Conservation (phyloP, 2,329 filamentous ascomycete genomes). For the Parasarocladium wereldwijsianum region DNA sequence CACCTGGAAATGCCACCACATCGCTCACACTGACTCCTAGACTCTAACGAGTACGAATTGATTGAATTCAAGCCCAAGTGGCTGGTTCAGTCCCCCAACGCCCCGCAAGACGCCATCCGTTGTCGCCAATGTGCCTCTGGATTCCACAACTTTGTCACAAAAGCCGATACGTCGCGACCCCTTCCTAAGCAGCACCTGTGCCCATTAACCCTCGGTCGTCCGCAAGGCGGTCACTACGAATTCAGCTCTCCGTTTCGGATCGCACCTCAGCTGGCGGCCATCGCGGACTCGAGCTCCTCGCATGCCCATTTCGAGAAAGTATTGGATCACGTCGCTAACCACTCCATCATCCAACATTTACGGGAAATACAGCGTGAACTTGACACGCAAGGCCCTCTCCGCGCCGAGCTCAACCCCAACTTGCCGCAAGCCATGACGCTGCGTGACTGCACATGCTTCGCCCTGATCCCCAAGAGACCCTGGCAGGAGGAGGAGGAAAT, state of each 20-base stretch:
- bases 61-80: slow-evolving; percentile 79
- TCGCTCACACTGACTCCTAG: too few relatives aligned
- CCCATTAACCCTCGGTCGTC: slow-evolving; percentile 46
- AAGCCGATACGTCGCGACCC: slow-evolving; percentile 17
- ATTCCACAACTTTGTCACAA: slow-evolving; percentile 19
- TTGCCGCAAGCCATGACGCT: slow-evolving; percentile 56
- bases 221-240: slow-evolving; percentile 25
- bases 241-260: slow-evolving; percentile 27
- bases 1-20: slow-evolving; percentile 2
- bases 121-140: slow-evolving; percentile 61
- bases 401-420: slow-evolving; percentile 22
- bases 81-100: slow-evolving; percentile 61
- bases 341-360: slow-evolving; percentile 19
- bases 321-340: slow-evolving; percentile 16
- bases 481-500: slow-evolving; percentile 16
- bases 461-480: slow-evolving; percentile 32
- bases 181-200: slow-evolving; percentile 30
- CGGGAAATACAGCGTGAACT: slow-evolving; percentile 23
- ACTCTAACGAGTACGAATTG: slow-evolving; percentile 20
- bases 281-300: not conserved
- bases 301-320: slow-evolving; percentile 10
- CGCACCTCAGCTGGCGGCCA: slow-evolving; percentile 11
- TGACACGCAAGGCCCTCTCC: slow-evolving; percentile 28
- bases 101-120: slow-evolving; percentile 44
- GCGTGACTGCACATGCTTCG: slow-evolving; percentile 63